Conservation (phyloP, 2,329 filamentous ascomycete species). For the Sporothrix pseudoabietina region DNA sequence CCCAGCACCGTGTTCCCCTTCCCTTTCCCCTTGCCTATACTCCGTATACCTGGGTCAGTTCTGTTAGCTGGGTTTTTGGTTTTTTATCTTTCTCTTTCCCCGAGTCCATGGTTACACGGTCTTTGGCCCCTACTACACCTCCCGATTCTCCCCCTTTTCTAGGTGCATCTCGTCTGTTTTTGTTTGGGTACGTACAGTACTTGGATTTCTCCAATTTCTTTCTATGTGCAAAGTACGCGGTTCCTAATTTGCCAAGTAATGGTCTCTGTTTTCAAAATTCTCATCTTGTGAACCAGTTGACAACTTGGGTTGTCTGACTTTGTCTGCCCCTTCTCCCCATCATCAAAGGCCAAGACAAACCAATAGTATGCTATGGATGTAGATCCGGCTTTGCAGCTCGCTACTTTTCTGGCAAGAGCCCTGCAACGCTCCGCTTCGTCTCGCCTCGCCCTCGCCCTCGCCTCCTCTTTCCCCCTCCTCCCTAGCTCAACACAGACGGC, state of each 20-base stretch:
- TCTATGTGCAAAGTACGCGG: not conserved
- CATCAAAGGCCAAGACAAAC: not conserved
- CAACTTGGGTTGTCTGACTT: not conserved
- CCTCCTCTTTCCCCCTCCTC: constrained; percentile 14
- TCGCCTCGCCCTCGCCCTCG: not conserved
- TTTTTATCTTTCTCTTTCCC: not conserved
- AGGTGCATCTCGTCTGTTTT: not conserved
- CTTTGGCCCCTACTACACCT: constrained; percentile 4
- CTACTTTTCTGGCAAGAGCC: not conserved
- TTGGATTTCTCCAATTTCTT: not conserved
- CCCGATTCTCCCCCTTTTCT: not conserved
- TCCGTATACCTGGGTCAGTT: not conserved
- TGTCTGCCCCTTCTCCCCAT: not conserved
- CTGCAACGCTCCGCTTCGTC: constrained; percentile 1
- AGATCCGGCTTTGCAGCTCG: not conserved
- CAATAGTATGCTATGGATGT: not conserved
- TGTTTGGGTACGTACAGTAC: not conserved
- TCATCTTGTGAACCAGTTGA: not conserved
- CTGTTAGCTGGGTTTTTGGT: too few relatives aligned
- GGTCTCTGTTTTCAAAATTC: not conserved
- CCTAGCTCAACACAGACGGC: not conserved
- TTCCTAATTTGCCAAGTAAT: not conserved
- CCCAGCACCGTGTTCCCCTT: not conserved
- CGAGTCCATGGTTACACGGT: constrained; percentile 23
- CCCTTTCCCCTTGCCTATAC: too few relatives aligned